Evolutionary conservation across 768 basidiomycete genomes (phyloP), one percentile per base, ranked within the genome.

Genomic region (Mycena polygramma): DNA sequence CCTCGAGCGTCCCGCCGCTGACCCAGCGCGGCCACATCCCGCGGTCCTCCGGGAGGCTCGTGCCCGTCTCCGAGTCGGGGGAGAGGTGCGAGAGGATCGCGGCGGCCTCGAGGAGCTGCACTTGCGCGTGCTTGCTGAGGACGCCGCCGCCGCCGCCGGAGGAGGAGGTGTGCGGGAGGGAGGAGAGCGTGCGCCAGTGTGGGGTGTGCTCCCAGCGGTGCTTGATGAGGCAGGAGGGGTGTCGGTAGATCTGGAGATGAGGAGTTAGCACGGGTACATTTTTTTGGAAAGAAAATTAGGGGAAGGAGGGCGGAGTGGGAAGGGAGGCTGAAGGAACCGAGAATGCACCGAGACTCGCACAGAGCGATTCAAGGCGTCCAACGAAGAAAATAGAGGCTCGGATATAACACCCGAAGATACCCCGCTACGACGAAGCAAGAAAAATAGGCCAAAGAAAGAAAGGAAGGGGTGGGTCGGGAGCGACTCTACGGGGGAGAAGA

Each of bases 161-260:
- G 30, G 39, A 39, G 68, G 61, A 71, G 15, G 53, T 37, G 58
- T 59, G 69, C 68, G 66, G 71, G 60, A 61, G 74, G 35, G 62
- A 73, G 14, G 58, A 49, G 41, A 66, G 74, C 88, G 88, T 2
- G 52, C 93, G 92, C 97, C 97, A 99, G 76, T 98, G 96, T 22
- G 94, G 94, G 41, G 94, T 95, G 77, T 97, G 95, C 77, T 98
- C 97, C 97, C 97, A 99, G 41, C 97, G 93, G 77, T 99, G 97
- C 81, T 98, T 98, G 81, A 97, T 94, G 57, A 99, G 85, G 81
- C 97, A 98, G 15, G 94, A 95, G 3, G 96, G 96, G 81, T 99
- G 97, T 61, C 93, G 90, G 79, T 94, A 95, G 46, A 94, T 90
- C 93, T 94, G 77, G 55, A n/a, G 43, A 51, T 24, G 30, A 35